Evolutionary conservation across 208 protist genomes (phyloP), one percentile per base, ranked within the genome.

Genomic region (Naegleria gruberi): DNA sequence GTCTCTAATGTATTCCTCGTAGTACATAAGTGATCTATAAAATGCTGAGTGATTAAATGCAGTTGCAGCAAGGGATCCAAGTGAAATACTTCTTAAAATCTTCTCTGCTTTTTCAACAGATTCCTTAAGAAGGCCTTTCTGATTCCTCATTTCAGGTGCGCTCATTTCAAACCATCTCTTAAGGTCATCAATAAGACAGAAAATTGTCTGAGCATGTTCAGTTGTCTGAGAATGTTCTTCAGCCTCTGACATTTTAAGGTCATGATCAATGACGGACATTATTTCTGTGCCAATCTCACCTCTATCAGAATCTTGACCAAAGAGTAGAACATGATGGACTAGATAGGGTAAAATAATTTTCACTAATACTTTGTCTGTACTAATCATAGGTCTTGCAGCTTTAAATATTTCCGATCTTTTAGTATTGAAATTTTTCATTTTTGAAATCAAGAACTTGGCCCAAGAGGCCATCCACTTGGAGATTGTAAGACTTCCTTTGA

Each of bases 131-230:
- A 43, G 4, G 42, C 2, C 4, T 34, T 44, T 17, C 42, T 3
- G 3, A 51, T 34, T 55, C 10, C 0, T 43, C 30, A 37, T 44
- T 45, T 44, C 87, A 10, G 26, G 17, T 43, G 12, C 41, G 10
- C 12, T 46, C 17, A 12, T 43, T 77, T 89, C 55, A 37, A 84
- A 23, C 90, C 90, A 92, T 34, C 19, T 26, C 30, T 44, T 89
- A 19, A 91, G 47, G 17, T 92, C n/a, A 15, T 92, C 90, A 26
- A 92, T n/a, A 5, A 92, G 10, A 42, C 10, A 89, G 77, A 84
- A 92, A 7, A 92, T 73, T 40, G 90, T 57, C 74, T 92, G 90
- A 34, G 51, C 90, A 91, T 92, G 90, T 43, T 92, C 90, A 26
- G 26, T 19, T 41, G 26, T 40, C 45, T 92, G 19, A 12, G 5